These are phyloP conservation scores for Aspergillus affinis DNA, from an alignment of 495 filamentous ascomycete species.

Conservation along the genomic window DNA sequence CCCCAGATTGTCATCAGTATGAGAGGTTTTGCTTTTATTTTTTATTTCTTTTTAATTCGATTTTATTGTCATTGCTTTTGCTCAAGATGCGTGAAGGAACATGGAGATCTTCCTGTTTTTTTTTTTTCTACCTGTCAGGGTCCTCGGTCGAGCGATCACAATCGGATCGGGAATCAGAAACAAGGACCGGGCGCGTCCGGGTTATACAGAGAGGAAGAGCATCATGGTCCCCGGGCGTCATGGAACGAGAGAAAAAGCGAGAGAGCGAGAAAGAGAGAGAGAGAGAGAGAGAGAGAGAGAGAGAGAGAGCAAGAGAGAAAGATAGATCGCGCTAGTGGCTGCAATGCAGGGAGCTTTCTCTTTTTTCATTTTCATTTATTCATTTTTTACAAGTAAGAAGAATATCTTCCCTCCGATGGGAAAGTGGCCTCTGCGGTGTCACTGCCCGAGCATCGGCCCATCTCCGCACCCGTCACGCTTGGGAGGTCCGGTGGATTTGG, in stretches of 20 bases:
- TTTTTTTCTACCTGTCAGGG: too few relatives aligned
- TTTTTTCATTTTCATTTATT: constrained; percentile 9
- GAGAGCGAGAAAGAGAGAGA: background rate
- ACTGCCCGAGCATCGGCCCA: constrained; percentile 18
- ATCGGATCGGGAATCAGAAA: too few relatives aligned
- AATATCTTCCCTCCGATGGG: too few relatives aligned
- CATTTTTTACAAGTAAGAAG: too few relatives aligned
- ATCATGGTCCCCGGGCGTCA: too few relatives aligned
- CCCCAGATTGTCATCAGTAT: constrained; percentile 38
- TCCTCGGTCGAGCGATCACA: too few relatives aligned
- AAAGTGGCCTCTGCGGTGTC: constrained; percentile 13
- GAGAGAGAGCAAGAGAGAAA: background rate
- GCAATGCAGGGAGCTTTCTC: constrained; percentile 9
- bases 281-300: background rate
- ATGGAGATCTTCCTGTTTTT: too few relatives aligned
- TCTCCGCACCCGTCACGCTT: constrained; percentile 21
- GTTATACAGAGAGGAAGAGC: too few relatives aligned
- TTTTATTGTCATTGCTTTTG: constrained; percentile 12
- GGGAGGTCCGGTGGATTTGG: constrained; percentile 7
- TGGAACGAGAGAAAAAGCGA: background rate
- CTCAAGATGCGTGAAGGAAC: background rate
- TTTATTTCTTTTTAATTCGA: constrained; percentile 5
- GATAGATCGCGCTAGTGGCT: background rate
- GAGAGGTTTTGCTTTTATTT: constrained; percentile 13
- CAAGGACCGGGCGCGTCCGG: too few relatives aligned